These are phyloP conservation scores for Lodderomyces margitis DNA, from an alignment of 1,139 yeast species.

Conservation along the genomic window DNA sequence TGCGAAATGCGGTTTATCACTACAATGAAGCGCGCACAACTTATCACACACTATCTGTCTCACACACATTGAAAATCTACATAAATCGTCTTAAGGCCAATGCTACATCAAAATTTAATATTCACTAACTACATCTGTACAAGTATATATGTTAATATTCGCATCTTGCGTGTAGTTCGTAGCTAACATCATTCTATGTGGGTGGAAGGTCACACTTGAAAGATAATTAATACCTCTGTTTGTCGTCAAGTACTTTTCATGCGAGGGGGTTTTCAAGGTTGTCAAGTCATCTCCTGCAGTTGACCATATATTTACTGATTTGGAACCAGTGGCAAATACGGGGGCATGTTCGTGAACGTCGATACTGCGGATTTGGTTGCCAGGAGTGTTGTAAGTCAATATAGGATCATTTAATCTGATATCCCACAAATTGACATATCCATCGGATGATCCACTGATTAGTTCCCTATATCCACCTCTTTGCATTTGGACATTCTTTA, in stretches of 20 bases:
- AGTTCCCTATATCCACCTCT: constrained; percentile 94
- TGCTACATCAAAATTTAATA: too few relatives aligned
- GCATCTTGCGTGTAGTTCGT: constrained; percentile 81
- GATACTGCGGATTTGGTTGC: constrained; percentile 66
- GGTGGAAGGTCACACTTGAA: constrained; percentile 76
- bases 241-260: constrained; percentile 37
- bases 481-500: constrained; percentile 89
- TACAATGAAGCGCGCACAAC: not conserved
- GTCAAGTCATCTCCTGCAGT: constrained; percentile 76
- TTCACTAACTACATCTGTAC: constrained; percentile 41
- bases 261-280: constrained; percentile 57
- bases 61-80: too few relatives aligned
- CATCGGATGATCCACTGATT: constrained; percentile 80
- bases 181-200: constrained; percentile 92
- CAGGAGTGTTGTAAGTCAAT: constrained; percentile 54
- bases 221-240: constrained; percentile 50
- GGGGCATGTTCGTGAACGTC: constrained; percentile 97
- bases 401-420: constrained; percentile 75
- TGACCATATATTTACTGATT: constrained; percentile 80
- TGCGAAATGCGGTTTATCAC: constrained; percentile 1
- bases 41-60: too few relatives aligned
- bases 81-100: too few relatives aligned
- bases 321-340: constrained; percentile 81
- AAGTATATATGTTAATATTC: constrained; percentile 60
- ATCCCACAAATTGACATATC: constrained; percentile 88